phyloP scores from a whole-genome alignment of 768 basidiomycete species.

The Gloeostereum incarnatum region DNA sequence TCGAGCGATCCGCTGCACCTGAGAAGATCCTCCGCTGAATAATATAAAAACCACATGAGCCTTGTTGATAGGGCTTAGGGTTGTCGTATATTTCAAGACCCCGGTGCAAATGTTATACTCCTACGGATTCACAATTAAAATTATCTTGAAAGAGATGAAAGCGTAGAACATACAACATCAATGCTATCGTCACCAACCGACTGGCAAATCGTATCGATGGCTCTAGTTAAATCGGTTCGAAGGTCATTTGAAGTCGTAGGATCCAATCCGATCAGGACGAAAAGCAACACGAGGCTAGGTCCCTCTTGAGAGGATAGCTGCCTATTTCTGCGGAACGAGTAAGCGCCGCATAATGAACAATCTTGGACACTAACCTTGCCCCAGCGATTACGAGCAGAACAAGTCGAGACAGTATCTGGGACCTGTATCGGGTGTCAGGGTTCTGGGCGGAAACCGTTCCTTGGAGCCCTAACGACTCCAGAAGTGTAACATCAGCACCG shows the following conservation, averaged over 20 bases:
- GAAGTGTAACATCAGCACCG: too few relatives aligned
- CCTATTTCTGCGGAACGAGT: conserved; percentile 18
- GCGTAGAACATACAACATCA: conserved; percentile 13
- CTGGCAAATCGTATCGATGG: conserved; percentile 37
- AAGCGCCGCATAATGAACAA: conserved; percentile 3
- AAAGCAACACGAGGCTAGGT: conserved; percentile 35
- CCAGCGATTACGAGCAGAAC: too few relatives aligned
- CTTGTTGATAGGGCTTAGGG: conserved; percentile 39
- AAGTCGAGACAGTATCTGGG: too few relatives aligned
- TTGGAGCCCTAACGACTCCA: too few relatives aligned
- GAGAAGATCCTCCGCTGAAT: conserved; percentile 40
- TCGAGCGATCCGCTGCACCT: conserved; percentile 45
- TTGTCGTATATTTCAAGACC: conserved; percentile 27
- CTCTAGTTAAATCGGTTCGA: conserved; percentile 31
- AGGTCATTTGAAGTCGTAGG: conserved; percentile 32
- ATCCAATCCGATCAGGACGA: conserved; percentile 54
- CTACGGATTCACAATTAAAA: conserved; percentile 19
- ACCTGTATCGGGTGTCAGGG: conserved; percentile 6
- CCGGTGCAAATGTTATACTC: conserved; percentile 36
- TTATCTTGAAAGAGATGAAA: conserved; percentile 6
- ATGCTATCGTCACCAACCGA: conserved; percentile 23
- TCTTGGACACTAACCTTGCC: conserved; percentile 31
- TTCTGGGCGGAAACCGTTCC: too few relatives aligned
- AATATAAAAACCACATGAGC: conserved; percentile 38
- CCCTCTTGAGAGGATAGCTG: conserved; percentile 28